Evolutionary conservation across 345 rosid species (phyloP).

Genomic region (Aurinia saxatilis): DNA sequence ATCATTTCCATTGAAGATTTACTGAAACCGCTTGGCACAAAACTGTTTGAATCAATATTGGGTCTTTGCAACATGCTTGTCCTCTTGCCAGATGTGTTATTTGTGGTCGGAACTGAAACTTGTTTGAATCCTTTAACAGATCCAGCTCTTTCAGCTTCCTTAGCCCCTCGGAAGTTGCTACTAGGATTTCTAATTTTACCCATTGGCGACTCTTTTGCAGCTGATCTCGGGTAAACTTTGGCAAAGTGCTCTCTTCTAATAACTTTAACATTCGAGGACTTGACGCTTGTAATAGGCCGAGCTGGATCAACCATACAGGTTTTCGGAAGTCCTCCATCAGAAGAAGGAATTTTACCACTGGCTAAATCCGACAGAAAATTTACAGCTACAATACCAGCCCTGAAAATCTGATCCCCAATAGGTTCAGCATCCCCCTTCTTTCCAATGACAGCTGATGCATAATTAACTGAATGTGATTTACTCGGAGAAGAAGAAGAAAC

Average conservation of each 20-base stretch:
- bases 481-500: slow-evolving; percentile 30
- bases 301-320: slow-evolving; percentile 58
- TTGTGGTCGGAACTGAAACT: slow-evolving; percentile 27
- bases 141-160: slow-evolving; percentile 39
- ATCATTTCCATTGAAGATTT: slow-evolving; percentile 34
- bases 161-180: slow-evolving; percentile 27
- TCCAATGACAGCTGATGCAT: slow-evolving; percentile 35
- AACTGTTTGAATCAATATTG: slow-evolving; percentile 32
- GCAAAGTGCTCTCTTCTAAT: slow-evolving; percentile 42
- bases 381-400: slow-evolving; percentile 64
- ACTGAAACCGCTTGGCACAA: slow-evolving; percentile 33
- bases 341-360: slow-evolving; percentile 51
- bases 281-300: slow-evolving; percentile 38
- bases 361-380: slow-evolving; percentile 58
- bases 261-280: slow-evolving; percentile 47
- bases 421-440: slow-evolving; percentile 34
- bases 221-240: slow-evolving; percentile 47
- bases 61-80: slow-evolving; percentile 36
- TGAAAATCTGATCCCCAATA: slow-evolving; percentile 60
- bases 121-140: slow-evolving; percentile 38
- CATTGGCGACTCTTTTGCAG: slow-evolving; percentile 33
- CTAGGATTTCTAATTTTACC: slow-evolving; percentile 24
- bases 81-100: slow-evolving; percentile 36
- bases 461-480: slow-evolving; percentile 40
- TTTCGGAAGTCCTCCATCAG: slow-evolving; percentile 45